These are phyloP conservation scores for Amniculicola lignicola DNA, from an alignment of 495 filamentous ascomycete species.

Conservation along the genomic window DNA sequence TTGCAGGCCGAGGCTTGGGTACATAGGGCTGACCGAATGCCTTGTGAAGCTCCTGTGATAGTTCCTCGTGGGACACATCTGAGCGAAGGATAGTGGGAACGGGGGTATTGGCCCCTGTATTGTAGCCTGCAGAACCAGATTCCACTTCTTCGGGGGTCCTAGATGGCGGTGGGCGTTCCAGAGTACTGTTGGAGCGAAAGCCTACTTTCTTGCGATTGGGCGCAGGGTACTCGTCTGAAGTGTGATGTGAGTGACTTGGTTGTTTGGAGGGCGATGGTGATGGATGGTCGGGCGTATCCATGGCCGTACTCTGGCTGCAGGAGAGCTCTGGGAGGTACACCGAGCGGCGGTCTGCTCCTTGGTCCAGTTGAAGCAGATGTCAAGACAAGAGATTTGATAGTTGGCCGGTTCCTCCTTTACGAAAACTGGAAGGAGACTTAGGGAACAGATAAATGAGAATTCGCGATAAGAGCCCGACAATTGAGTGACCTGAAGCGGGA, in stretches of 20 bases:
- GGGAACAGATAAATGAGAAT: too few species aligned
- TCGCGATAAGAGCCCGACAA: too few species aligned
- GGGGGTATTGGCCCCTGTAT: not conserved
- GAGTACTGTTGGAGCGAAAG: slow-evolving; percentile 11
- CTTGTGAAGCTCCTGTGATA: slow-evolving; percentile 24
- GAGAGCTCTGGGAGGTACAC: too few species aligned
- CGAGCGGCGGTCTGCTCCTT: too few species aligned
- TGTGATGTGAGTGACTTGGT: not conserved
- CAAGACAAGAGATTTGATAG: too few species aligned
- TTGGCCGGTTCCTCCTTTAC: too few species aligned
- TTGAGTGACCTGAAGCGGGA: too few species aligned
- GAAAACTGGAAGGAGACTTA: too few species aligned
- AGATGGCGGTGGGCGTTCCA: not conserved
- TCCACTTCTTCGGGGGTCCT: not conserved
- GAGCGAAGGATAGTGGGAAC: too few species aligned
- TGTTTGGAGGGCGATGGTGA: not conserved
- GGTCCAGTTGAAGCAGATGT: too few species aligned
- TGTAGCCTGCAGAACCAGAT: slow-evolving; percentile 2
- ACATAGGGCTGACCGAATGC: slow-evolving; percentile 22
- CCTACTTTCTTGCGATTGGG: slow-evolving; percentile 20
- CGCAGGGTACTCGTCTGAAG: not conserved
- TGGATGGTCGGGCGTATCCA: slow-evolving; percentile 7
- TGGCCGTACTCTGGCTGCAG: not conserved
- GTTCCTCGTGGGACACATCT: slow-evolving; percentile 28
- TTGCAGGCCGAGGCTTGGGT: slow-evolving; percentile 30